Evolutionary conservation across 768 basidiomycete species (phyloP), one percentile per base, ranked within the genome.

Genomic region (Boletus fagicola): DNA sequence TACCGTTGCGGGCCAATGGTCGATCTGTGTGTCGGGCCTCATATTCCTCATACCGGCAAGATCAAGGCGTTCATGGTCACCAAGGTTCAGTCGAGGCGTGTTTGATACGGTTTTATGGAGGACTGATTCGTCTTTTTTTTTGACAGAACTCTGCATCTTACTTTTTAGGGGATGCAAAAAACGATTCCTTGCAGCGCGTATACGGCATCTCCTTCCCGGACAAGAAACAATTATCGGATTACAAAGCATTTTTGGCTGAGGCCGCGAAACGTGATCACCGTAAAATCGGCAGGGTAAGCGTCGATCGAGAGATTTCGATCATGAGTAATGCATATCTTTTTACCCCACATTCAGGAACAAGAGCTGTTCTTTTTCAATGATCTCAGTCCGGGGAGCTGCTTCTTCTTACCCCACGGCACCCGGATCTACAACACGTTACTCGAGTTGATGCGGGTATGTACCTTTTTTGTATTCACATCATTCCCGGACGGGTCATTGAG

Each of bases 131-230:
- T 65, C 16, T 49, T 26, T 38, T 18, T 15, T 39, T n/a, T n/a
- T 24, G 36, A 4, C 56, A 95, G 92, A 98, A 91, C 76, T 99
- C 97, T 20, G 90, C 97, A 0, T 98, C 94, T 8, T 99, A 98
- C 76, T 99, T 98, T 85, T 83, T 98, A 24, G 96, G 94, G 28
- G 94, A 98, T 68, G 77, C 88, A 26, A 88, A 82, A 66, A 97
- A 97, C 72, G 97, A 98, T 65, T 90, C 92, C 1, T 80, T 99
- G 31, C 97, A 98, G 70, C 89, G 97, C 36, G 84, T 99, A 62
- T 99, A 98, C 72, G 97, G 97, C 57, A 93, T 99, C 72, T 97
- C 95, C 0, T 99, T 98, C 85, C 97, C 97, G 0, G 97, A 98
- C 76, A 90, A 90, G 76, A 96, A 97, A 72, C 92, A 96, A 71